Conservation (phyloP, 805 yeast genomes). For the Candida nitratophila region DNA sequence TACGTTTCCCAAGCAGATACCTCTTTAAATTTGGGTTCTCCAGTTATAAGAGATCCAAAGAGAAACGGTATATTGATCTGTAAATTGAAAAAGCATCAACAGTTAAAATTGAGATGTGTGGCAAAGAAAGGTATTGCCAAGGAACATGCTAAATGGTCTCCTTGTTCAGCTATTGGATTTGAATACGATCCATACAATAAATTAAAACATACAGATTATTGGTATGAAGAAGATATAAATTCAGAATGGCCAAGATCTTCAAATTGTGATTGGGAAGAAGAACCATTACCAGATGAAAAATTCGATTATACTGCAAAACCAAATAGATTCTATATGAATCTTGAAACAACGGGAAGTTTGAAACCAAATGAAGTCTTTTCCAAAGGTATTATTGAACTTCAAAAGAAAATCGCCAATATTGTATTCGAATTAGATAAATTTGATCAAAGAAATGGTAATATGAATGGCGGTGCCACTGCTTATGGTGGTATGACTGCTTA, state of each 20-base stretch:
- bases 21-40: conserved; percentile 56
- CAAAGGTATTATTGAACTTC: conserved; percentile 78
- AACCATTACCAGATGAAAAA: conserved; percentile 78
- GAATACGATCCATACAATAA: conserved; percentile 99
- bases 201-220: conserved; percentile 87
- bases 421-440: conserved; percentile 56
- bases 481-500: conserved; percentile 25
- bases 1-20: conserved; percentile 29
- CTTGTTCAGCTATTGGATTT: conserved; percentile 91
- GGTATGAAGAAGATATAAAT: conserved; percentile 89
- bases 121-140: conserved; percentile 97
- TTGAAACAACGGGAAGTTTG: conserved; percentile 88
- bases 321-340: conserved; percentile 72
- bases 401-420: conserved; percentile 84
- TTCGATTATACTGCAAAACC: conserved; percentile 86
- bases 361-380: conserved; percentile 85
- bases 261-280: conserved; percentile 94
- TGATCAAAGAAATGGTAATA: conserved; percentile 20
- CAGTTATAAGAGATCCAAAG: conserved; percentile 73
- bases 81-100: conserved; percentile 89
- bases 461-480: conserved; percentile 31
- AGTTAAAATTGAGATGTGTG: conserved; percentile 78
- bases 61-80: conserved; percentile 85
- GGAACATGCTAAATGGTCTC: conserved; percentile 99
- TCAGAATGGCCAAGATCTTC: conserved; percentile 90